Evolutionary conservation across 768 basidiomycete genomes (phyloP).

Genomic region (Candolleomyces aberdarensis): DNA sequence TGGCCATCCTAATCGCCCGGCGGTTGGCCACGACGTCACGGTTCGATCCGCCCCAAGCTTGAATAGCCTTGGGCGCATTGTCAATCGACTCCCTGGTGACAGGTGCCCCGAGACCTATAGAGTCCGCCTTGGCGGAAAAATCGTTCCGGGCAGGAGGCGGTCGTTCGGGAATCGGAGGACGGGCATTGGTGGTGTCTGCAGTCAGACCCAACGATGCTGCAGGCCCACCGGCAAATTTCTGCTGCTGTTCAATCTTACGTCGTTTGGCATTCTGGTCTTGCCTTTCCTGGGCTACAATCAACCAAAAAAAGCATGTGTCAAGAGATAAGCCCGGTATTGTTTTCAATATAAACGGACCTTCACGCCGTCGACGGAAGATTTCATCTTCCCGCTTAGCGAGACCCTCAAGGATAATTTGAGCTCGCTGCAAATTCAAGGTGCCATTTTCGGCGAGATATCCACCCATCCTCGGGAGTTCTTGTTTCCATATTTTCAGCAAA

Average conservation of each 20-base stretch:
- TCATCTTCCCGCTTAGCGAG: conserved; percentile 93
- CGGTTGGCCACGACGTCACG: conserved; percentile 88
- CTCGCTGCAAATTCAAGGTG: conserved; percentile 76
- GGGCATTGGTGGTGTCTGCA: conserved; percentile 24
- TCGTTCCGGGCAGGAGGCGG: conserved; percentile 47
- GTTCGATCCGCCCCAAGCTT: conserved; percentile 83
- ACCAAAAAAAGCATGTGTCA: conserved; percentile 18
- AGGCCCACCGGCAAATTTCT: conserved; percentile 43
- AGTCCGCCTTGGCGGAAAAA: conserved; percentile 75
- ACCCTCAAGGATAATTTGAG: conserved; percentile 93
- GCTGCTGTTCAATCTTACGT: conserved; percentile 59
- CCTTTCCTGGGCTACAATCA: conserved; percentile 78
- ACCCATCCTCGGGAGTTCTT: conserved; percentile 91
- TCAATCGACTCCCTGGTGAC: conserved; percentile 55
- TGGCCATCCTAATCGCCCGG: conserved; percentile 89
- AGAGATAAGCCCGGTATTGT: conserved; percentile 10
- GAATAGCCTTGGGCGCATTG: conserved; percentile 58
- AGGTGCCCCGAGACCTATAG: conserved; percentile 69
- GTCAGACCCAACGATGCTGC: conserved; percentile 37
- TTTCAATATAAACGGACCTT: conserved; percentile 59
- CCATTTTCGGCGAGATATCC: conserved; percentile 97
- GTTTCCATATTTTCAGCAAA: conserved; percentile 92
- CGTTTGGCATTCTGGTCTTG: conserved; percentile 91
- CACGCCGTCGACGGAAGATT: conserved; percentile 88
- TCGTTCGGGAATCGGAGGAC: conserved; percentile 62